phyloP scores from a whole-genome alignment of 768 basidiomycete species.

The Hebeloma cylindrosporum region DNA sequence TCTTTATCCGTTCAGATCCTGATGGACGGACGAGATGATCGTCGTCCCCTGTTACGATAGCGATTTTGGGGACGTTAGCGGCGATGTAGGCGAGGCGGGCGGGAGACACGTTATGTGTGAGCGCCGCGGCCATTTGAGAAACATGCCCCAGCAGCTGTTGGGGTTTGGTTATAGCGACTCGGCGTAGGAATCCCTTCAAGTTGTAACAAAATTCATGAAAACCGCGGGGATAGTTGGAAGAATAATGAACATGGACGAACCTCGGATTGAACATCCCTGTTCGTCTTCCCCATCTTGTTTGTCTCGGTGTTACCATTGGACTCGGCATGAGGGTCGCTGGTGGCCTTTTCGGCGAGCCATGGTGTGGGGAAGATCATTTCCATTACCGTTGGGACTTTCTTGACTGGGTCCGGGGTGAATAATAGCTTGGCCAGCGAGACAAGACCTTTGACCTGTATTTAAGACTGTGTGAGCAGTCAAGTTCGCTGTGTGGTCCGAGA shows the following conservation, averaged over 20 bases:
- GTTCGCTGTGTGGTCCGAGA: background rate
- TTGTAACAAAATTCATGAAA: background rate
- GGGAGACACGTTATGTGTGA: slow-evolving; percentile 60
- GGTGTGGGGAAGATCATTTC: slow-evolving; percentile 56
- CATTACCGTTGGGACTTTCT: slow-evolving; percentile 50
- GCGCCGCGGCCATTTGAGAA: slow-evolving; percentile 69
- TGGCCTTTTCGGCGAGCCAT: slow-evolving; percentile 61
- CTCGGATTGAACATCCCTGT: slow-evolving; percentile 57
- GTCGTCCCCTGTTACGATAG: slow-evolving; percentile 66
- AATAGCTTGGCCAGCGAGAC: slow-evolving; percentile 33
- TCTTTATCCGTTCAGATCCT: slow-evolving; percentile 54
- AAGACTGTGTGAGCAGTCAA: background rate
- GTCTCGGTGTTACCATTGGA: slow-evolving; percentile 20
- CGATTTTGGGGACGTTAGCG: slow-evolving; percentile 59
- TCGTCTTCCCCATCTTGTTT: slow-evolving; percentile 51
- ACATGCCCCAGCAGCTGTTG: slow-evolving; percentile 62
- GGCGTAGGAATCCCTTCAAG: slow-evolving; percentile 43
- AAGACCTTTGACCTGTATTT: slow-evolving; percentile 40
- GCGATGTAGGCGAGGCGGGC: slow-evolving; percentile 51
- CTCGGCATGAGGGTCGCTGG: slow-evolving; percentile 43
- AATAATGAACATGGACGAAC: slow-evolving; percentile 32
- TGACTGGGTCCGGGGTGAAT: slow-evolving; percentile 45
- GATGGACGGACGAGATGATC: slow-evolving; percentile 56
- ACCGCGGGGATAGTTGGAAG: background rate
- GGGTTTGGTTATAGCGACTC: slow-evolving; percentile 51